Evolutionary conservation across 495 filamentous ascomycete genomes (phyloP).

Genomic region (Penicillium paradoxum): DNA sequence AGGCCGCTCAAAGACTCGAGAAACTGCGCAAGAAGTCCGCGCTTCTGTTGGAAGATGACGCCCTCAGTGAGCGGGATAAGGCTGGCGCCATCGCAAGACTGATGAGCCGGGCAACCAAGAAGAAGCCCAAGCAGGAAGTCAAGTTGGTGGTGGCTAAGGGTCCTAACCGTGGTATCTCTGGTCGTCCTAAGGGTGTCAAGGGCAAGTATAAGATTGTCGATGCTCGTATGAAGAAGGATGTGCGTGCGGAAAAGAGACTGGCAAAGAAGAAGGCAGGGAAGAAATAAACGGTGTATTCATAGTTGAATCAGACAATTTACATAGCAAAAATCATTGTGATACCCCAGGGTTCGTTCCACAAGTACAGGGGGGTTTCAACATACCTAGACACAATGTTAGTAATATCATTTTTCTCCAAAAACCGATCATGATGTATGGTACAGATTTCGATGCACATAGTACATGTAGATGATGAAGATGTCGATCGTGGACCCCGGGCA

Average conservation of each 20-base stretch:
- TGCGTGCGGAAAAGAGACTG: slow-evolving; percentile 80
- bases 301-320: slow-evolving; percentile 9
- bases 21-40: slow-evolving; percentile 94
- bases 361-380: not conserved
- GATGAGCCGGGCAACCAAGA: slow-evolving; percentile 75
- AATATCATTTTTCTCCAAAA: no score
- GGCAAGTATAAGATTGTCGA: slow-evolving; percentile 99
- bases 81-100: slow-evolving; percentile 75
- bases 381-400: not conserved
- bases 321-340: slow-evolving; percentile 18
- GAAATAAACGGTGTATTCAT: slow-evolving; percentile 21
- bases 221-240: slow-evolving; percentile 95
- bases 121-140: slow-evolving; percentile 76
- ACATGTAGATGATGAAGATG: no score
- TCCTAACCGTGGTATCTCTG: slow-evolving; percentile 73
- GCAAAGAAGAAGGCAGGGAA: slow-evolving; percentile 55
- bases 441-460: no score
- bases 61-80: slow-evolving; percentile 92
- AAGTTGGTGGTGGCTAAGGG: slow-evolving; percentile 89
- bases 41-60: slow-evolving; percentile 78
- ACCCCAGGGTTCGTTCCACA: slow-evolving; percentile 8
- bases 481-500: not conserved
- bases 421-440: no score
- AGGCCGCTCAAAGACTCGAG: slow-evolving; percentile 83
- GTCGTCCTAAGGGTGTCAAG: slow-evolving; percentile 83